Percentiles rank a stretch among this genome's conserved stretches.
Evolutionary conservation across 169 alveolate species (phyloP).

Genomic region (Eimeria brunetti): DNA sequence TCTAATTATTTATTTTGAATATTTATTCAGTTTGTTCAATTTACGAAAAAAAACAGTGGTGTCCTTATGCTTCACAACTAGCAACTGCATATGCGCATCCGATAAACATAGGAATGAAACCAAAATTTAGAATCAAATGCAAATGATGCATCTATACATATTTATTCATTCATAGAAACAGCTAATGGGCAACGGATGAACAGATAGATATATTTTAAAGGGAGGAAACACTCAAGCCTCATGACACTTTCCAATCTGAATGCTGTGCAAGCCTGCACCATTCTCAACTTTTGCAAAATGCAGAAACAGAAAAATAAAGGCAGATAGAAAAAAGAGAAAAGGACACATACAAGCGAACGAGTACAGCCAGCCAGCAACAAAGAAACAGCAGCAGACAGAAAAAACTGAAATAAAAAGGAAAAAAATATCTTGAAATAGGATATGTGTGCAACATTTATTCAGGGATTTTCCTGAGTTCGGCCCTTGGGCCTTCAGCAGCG

Average conservation of each 20-base stretch:
- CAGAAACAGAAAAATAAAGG: neutral
- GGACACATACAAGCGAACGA: too few relatives aligned
- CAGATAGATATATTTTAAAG: neutral
- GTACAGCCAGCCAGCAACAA: too few relatives aligned
- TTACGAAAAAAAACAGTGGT: neutral
- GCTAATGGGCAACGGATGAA: too few relatives aligned
- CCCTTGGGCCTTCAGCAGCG: conserved; percentile 46
- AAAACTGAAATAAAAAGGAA: neutral
- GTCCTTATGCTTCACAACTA: neutral
- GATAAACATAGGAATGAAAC: too few relatives aligned
- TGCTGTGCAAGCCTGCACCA: neutral
- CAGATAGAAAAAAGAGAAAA: too few relatives aligned
- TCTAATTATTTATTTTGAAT: too few relatives aligned
- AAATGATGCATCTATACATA: too few relatives aligned
- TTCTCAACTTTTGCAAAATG: neutral
- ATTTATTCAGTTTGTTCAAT: too few relatives aligned
- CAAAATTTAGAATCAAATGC: neutral
- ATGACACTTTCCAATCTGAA: neutral
- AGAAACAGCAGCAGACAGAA: too few relatives aligned
- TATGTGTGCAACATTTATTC: neutral
- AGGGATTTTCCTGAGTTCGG: conserved; percentile 70
- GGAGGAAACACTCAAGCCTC: neutral
- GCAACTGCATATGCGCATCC: neutral
- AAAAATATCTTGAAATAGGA: neutral
- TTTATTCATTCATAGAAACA: too few relatives aligned